Base-by-base conservation (phyloP, 495 filamentous ascomycete species). In the Penicillium longicatenatum region DNA sequence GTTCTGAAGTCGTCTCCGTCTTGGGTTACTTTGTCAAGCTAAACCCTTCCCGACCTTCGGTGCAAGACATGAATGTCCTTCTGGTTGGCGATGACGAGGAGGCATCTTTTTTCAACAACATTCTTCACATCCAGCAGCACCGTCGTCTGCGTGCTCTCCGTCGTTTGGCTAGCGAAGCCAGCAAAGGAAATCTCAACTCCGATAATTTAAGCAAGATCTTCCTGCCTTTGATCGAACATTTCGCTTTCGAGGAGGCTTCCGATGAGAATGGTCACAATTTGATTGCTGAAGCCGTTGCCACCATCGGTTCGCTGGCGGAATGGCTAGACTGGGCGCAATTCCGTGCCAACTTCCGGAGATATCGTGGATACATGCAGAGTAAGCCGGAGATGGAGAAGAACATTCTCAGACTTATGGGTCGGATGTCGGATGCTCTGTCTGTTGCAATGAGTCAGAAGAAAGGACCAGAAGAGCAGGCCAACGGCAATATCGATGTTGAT, bases 241-340 rank as follows among this genome's bases (percentile, higher is more conserved):
- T 96, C 65, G 84, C 96, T 22, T 93, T 98, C 64, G 86, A 91
- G 60, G 80, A 84, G 54, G 83, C 83, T 16, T 89, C 86, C 22
- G 87, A 90, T 47, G 89, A 89, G 57, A 86, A 86, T 59, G 89
- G 89, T 10, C 88, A 96, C 60, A 95, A 93, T 50, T 74, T 98
- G 50, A 86, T 88, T 35, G 90, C 90, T 5, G 92, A 97, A 69
- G 84, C 93, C 12, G 85, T 92, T 16, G 79, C 74, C 19, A 88
- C 91, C 2, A 84, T 98, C 56, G 87, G 88, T 1, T 78, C 82
- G 29, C 69, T 99, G 53, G 85, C 85, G 2, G 77, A 83, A 46
- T 92, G 84, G 33, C 71, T 98, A 45, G 91, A 93, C 59, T 98
- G 94, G 95, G 84, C 83, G n/a, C 92, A 96, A 59, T 98, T 90